A percentile compares a stretch with the other conserved stretches of the same genome.
Evolutionary conservation across 179 eudicot genomes (phyloP).

Genomic region (Actinidia chinensis): DNA sequence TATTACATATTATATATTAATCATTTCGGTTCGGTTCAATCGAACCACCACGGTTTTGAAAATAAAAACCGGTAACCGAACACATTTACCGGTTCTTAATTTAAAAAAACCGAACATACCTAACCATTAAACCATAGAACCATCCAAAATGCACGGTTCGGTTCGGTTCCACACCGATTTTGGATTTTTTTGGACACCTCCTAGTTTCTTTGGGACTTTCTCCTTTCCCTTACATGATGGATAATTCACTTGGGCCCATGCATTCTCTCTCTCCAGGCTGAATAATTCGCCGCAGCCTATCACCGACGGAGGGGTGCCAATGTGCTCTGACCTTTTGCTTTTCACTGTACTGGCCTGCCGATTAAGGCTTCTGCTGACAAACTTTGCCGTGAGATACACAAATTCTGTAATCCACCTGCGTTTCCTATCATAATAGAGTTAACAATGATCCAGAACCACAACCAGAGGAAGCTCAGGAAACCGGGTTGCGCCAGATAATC

Average conservation of each 20-base stretch:
- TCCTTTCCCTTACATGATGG: constrained; percentile 93
- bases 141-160: too few species aligned
- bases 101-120: too few species aligned
- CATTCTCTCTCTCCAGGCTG: constrained; percentile 75
- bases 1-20: too few species aligned
- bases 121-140: too few species aligned
- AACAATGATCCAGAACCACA: constrained; percentile 34
- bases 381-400: constrained; percentile 59
- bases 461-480: constrained; percentile 36
- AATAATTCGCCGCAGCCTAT: constrained; percentile 79
- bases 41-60: too few species aligned
- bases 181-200: too few species aligned
- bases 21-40: too few species aligned
- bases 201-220: constrained; percentile 82
- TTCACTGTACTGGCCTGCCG: constrained; percentile 91
- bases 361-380: constrained; percentile 92
- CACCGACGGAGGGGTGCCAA: constrained; percentile 80
- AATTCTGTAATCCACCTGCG: constrained; percentile 69
- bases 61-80: too few species aligned
- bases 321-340: constrained; percentile 77
- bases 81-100: too few species aligned
- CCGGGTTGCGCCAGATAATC: constrained; percentile 47
- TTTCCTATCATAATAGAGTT: constrained; percentile 56
- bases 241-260: constrained; percentile 82
- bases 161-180: too few species aligned